Percentiles rank a stretch among this genome's conserved stretches.
phyloP scores from a whole-genome alignment of 164 flowering plant species.

The Litsea cubeba region DNA sequence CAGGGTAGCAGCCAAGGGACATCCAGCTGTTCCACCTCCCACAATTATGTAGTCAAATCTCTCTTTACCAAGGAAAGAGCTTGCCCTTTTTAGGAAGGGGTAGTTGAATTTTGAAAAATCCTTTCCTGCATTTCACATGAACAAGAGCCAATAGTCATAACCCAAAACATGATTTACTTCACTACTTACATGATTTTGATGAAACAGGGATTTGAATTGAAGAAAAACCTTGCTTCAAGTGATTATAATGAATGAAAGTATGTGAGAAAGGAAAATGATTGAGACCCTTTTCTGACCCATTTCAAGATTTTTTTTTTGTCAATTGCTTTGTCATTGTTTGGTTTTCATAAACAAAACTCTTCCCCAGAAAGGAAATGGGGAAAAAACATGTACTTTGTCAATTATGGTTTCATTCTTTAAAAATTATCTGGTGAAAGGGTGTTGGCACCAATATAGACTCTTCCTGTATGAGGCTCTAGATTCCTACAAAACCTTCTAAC shows the following conservation, averaged over 20 bases:
- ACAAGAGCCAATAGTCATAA: neutral
- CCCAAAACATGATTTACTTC: neutral
- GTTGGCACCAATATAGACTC: no score
- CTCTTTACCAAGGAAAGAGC: conserved; percentile 39
- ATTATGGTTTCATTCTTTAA: neutral
- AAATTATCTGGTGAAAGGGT: neutral
- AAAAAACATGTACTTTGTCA: no score
- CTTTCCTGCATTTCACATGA: conserved; percentile 23
- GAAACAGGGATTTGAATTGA: neutral
- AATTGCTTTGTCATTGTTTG: neutral
- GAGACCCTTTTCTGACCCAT: neutral
- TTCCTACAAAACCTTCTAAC: neutral
- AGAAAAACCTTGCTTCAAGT: neutral
- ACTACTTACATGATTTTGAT: neutral
- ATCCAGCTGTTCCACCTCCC: conserved; percentile 98
- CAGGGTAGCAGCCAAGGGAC: conserved; percentile 90
- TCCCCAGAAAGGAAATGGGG: neutral
- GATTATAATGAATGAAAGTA: neutral
- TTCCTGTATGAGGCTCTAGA: neutral
- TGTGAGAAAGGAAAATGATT: neutral
- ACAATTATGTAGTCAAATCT: conserved; percentile 76
- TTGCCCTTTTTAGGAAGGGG: conserved; percentile 69
- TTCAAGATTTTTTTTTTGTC: neutral
- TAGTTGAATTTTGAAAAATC: conserved; percentile 23
- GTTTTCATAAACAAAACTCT: neutral